phyloP scores from a whole-genome alignment of 108 stramenopile genomes.

The Bacterosira constricta region DNA sequence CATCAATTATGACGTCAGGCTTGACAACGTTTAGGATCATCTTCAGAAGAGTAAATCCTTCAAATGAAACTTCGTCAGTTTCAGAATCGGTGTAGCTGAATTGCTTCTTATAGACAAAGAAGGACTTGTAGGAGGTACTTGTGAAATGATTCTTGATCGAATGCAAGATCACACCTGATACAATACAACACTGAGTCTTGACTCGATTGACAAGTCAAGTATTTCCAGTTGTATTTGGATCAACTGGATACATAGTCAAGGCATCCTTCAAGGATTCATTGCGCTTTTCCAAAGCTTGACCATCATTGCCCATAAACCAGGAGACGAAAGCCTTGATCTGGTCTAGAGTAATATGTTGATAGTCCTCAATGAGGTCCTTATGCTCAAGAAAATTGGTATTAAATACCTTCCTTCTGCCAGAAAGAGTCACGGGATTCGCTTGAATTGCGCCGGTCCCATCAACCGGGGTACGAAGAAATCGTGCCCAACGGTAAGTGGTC shows the following conservation, averaged over 20 bases:
- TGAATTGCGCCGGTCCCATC: no score
- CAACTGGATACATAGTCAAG: no score
- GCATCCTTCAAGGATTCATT: no score
- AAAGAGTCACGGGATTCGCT: no score
- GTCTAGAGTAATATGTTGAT: not conserved
- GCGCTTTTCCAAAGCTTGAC: no score
- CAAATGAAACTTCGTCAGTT: not conserved
- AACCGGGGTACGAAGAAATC: no score
- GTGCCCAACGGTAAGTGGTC: no score
- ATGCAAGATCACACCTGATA: not conserved
- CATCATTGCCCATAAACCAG: not conserved
- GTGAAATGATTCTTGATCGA: slow-evolving; percentile 2
- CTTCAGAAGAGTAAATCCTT: not conserved
- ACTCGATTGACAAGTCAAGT: no score
- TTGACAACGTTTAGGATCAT: not conserved
- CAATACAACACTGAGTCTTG: no score
- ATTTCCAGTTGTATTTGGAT: no score
- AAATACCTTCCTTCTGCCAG: no score
- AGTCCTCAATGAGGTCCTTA: not conserved
- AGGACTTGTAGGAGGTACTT: not conserved
- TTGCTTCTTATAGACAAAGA: not conserved
- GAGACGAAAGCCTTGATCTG: not conserved
- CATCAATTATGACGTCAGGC: not conserved
- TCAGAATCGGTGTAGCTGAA: not conserved
- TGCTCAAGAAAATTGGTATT: no score